These are phyloP conservation scores for Dendrobium nobile DNA, from an alignment of 106 monocot species.

Conservation along the genomic window DNA sequence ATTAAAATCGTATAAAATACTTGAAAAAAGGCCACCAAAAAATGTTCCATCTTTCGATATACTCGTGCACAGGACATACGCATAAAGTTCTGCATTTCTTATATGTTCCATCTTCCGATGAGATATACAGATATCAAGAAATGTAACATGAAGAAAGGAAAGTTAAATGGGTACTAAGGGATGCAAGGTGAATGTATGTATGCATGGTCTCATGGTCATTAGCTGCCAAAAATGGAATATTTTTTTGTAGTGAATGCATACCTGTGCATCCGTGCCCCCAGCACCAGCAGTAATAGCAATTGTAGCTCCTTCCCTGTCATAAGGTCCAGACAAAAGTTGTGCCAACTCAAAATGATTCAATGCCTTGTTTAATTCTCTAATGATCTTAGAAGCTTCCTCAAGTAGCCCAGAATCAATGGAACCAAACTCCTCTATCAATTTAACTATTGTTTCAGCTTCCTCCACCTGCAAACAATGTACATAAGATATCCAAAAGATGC, in stretches of 20 bases:
- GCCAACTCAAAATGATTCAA: slow-evolving; percentile 73
- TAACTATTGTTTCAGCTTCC: slow-evolving; percentile 96
- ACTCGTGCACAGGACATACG: background rate
- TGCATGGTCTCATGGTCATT: too few species aligned
- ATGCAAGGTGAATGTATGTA: background rate
- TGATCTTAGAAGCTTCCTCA: slow-evolving; percentile 80
- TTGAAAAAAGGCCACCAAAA: background rate
- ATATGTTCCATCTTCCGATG: background rate
- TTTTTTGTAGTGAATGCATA: slow-evolving; percentile 13
- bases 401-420: slow-evolving; percentile 77
- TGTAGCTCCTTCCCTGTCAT: slow-evolving; percentile 95
- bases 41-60: background rate
- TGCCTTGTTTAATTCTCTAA: slow-evolving; percentile 61
- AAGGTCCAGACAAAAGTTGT: slow-evolving; percentile 95
- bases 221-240: background rate
- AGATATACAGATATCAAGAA: too few species aligned
- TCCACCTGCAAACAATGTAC: slow-evolving; percentile 44
- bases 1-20: background rate
- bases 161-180: too few species aligned
- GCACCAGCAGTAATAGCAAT: slow-evolving; percentile 91
- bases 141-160: too few species aligned
- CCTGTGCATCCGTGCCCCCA: slow-evolving; percentile 99
- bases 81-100: background rate
- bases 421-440: slow-evolving; percentile 85
- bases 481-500: background rate